Percentiles rank a stretch among this genome's conserved stretches.
phyloP scores from a whole-genome alignment of 2,329 filamentous ascomycete species.

The Hypocreales sp. region DNA sequence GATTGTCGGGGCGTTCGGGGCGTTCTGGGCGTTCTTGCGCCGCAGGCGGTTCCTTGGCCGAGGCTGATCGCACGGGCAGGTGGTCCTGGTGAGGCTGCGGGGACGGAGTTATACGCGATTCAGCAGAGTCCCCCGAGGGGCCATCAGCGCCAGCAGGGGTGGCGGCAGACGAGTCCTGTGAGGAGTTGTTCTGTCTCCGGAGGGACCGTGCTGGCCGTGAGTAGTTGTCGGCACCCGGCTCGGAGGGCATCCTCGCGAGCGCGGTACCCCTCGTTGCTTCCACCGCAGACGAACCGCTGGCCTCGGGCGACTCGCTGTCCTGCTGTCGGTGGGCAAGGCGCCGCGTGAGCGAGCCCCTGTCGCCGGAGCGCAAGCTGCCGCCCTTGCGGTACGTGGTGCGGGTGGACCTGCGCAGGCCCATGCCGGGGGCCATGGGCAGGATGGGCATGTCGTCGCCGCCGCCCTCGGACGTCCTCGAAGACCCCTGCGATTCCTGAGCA shows the following conservation, averaged over 20 bases:
- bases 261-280: slow-evolving; percentile 33
- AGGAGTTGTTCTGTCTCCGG: slow-evolving; percentile 29
- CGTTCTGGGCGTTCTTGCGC: slow-evolving; percentile 20
- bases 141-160: slow-evolving; percentile 32
- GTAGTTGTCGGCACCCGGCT: slow-evolving; percentile 48
- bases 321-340: slow-evolving; percentile 46
- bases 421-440: slow-evolving; percentile 60
- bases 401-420: slow-evolving; percentile 76
- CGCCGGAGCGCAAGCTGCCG: slow-evolving; percentile 69
- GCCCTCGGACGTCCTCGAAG: slow-evolving; percentile 24
- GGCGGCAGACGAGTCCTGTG: slow-evolving; percentile 24
- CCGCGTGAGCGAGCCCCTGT: slow-evolving; percentile 61
- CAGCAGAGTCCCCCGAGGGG: slow-evolving; percentile 16
- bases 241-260: slow-evolving; percentile 52
- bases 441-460: slow-evolving; percentile 67
- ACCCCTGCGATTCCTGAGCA: slow-evolving; percentile 36
- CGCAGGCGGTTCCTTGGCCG: slow-evolving; percentile 45
- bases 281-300: slow-evolving; percentile 16
- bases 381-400: slow-evolving; percentile 78
- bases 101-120: slow-evolving; percentile 7
- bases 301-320: slow-evolving; percentile 34
- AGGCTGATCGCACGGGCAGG: slow-evolving; percentile 17
- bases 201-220: slow-evolving; percentile 38
- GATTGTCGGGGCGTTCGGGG: slow-evolving; percentile 10
- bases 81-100: slow-evolving; percentile 13